Base-by-base conservation (phyloP, 2,329 filamentous ascomycete genomes). In the Didymella arachidicola region DNA sequence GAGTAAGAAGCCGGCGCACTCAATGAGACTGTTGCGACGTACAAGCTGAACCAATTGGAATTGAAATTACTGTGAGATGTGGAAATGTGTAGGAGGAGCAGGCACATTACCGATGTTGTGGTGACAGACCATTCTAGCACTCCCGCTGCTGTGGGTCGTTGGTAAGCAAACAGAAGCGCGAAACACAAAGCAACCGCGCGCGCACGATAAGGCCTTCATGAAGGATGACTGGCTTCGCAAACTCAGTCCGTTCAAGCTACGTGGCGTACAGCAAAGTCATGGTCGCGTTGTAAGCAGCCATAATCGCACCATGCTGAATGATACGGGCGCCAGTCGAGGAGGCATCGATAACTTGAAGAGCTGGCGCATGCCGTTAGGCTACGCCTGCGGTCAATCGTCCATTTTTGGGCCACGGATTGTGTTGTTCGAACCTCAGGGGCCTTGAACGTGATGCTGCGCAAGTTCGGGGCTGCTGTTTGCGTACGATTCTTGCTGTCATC, bases 261-360 rank as follows among this genome's bases (percentile, higher is more conserved):
- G 46, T 60, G 59, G 62, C 60, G 51, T 61, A 41, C 19, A 43
- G 52, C 50, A 49, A 44, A 60, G 55, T 62, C 62, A 63, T 45
- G n/a, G n/a, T 26, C 38, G 38, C 41, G 50, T 55, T 62, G 64
- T 67, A 61, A 67, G 65, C 65, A 67, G 54, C 50, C 61, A 53
- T 54, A 56, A 39, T 53, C 53, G 64, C 64, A 63, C 30, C 25
- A 27, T 53, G 61, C 61, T 66, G 59, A 61, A 57, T 53, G 52
- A 54, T 52, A 49, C 22, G 58, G 44, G 49, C 42, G 57, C 46
- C 55, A 44, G 38, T 44, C 39, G 42, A 59, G 42, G 42, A 59
- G 30, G 46, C 29, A 59, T 29, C 43, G 41, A 55, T 30, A 46
- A 30, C 7, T 7, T 46, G 11, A 16, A 42, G 26, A 19, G 32